Evolutionary conservation across 148 eudicot species (phyloP), one percentile per base, ranked within the genome.

Genomic region (Vaccinium myrtillus): DNA sequence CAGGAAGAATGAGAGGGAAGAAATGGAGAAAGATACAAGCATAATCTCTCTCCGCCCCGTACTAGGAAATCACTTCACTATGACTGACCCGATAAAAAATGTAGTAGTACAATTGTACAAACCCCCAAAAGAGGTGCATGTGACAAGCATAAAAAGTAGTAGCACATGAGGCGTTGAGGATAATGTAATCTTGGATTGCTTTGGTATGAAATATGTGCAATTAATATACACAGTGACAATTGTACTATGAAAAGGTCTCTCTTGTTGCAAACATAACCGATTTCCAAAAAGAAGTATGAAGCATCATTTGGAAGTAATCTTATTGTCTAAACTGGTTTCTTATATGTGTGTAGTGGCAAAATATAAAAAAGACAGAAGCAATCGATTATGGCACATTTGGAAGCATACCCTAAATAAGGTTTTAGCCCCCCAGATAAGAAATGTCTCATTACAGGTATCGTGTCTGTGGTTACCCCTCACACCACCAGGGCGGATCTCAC

Each of bases 401-500:
- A 74, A 84, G 79, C 92, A 87, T 91, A 95, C 98, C 96, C 99
- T 90, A 81, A 96, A 93, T 88, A 90, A 86, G 79, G 95, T 89
- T 85, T 86, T 92, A 71, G 99, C 98, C 23, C 99, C 99, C 98
- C 99, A 96, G 79, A 96, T 89, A 76, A 96, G 86, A 78, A 96
- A 92, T 8, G 99, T 96, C 92, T 96, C 99, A 75, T 96, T 96
- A 88, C 97, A 92, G 48, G 91, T 88, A 77, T 91, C 82, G 80
- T 96, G 99, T 78, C 99, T 94, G 84, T 96, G 98, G 89, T 96
- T 96, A 67, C 99, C 99, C 79, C 99, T 92, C 55, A 92, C 21
- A 46, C 88, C 90, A 84, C 97, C 95, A 1, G 99, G 97, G 73
- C 90, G 87, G 84, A 96, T 96, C 88, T 94, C 98, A 53, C 99